phyloP scores from a whole-genome alignment of 1,284 basidiomycete species.

The Boletus holoroseus region DNA sequence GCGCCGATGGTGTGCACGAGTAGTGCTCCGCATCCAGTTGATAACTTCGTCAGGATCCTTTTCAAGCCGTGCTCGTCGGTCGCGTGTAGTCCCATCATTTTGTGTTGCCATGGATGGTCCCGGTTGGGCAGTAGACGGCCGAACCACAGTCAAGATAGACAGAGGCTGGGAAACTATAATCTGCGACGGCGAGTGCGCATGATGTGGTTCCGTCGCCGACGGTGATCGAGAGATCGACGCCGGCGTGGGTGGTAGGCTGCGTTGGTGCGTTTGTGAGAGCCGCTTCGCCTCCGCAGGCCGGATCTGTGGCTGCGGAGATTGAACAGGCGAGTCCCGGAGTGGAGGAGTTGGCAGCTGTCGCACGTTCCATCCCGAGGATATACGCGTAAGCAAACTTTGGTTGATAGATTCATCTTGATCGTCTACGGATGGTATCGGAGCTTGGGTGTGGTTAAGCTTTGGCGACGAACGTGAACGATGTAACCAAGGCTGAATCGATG shows the following conservation, averaged over 20 bases:
- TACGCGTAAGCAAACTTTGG: constrained; percentile 17
- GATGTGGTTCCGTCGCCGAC: constrained; percentile 17
- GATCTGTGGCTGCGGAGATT: constrained; percentile 12
- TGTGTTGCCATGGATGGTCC: constrained; percentile 14
- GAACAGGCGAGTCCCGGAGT: constrained; percentile 11
- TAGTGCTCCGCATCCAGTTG: constrained; percentile 28
- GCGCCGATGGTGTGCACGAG: constrained; percentile 28
- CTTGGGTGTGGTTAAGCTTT: constrained; percentile 19
- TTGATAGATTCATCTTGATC: constrained; percentile 21
- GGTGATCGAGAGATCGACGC: constrained; percentile 18
- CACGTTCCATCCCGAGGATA: constrained; percentile 20
- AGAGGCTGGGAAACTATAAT: constrained; percentile 3
- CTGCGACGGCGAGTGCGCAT: constrained; percentile 24
- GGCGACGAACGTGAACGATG: constrained; percentile 33
- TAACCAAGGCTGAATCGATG: constrained; percentile 29
- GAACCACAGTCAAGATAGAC: neutral
- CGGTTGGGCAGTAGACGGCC: constrained; percentile 19
- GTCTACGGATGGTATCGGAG: constrained; percentile 18
- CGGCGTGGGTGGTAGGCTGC: constrained; percentile 29
- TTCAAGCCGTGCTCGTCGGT: constrained; percentile 23
- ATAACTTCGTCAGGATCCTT: constrained; percentile 28
- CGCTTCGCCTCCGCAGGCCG: constrained; percentile 15
- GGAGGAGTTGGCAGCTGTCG: constrained; percentile 31
- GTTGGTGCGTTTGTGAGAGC: constrained; percentile 25
- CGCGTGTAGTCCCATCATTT: constrained; percentile 8